These are phyloP conservation scores for Saccharum spontaneum DNA, from an alignment of 176 grass and related monocot species.

Conservation along the genomic window DNA sequence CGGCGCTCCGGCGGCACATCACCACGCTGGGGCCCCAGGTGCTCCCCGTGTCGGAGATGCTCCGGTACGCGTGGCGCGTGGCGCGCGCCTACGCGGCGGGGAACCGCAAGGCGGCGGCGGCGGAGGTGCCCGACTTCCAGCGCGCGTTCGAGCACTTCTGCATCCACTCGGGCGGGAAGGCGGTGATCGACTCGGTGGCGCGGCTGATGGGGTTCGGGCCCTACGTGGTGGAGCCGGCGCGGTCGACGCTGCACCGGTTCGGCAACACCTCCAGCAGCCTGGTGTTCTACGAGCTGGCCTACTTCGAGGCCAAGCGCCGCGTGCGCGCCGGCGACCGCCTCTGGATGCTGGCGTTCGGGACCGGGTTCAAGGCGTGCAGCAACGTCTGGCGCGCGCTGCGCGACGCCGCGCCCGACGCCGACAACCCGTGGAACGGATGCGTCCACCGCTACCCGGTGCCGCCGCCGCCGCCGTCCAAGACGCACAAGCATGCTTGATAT, in stretches of 20 bases:
- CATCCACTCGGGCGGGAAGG: conserved; percentile 87
- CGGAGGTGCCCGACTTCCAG: conserved; percentile 71
- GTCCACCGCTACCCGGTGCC: conserved; percentile 57
- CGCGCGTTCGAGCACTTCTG: conserved; percentile 89
- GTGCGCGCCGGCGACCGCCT: conserved; percentile 58
- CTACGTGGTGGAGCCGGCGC: conserved; percentile 55
- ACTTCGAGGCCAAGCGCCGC: conserved; percentile 76
- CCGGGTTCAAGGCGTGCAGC: conserved; percentile 83
- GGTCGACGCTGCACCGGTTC: conserved; percentile 74
- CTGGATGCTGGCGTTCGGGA: conserved; percentile 95
- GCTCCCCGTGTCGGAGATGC: conserved; percentile 58
- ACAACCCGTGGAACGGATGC: conserved; percentile 75
- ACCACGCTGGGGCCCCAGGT: conserved; percentile 56
- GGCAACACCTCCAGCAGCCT: conserved; percentile 96
- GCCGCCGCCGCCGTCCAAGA: conserved; percentile 30
- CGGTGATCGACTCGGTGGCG: conserved; percentile 75
- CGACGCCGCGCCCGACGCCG: conserved; percentile 57
- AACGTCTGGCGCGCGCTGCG: conserved; percentile 62
- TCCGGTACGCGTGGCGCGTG: conserved; percentile 50
- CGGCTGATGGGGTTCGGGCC: conserved; percentile 64
- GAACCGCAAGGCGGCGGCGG: conserved; percentile 32
- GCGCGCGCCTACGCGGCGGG: conserved; percentile 18
- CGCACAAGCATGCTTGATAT: conserved; percentile 7
- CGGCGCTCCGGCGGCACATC: conserved; percentile 58
- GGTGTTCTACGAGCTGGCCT: conserved; percentile 93